Evolutionary conservation across 1,284 basidiomycete genomes (phyloP).

Genomic region (Agaricales sp.): DNA sequence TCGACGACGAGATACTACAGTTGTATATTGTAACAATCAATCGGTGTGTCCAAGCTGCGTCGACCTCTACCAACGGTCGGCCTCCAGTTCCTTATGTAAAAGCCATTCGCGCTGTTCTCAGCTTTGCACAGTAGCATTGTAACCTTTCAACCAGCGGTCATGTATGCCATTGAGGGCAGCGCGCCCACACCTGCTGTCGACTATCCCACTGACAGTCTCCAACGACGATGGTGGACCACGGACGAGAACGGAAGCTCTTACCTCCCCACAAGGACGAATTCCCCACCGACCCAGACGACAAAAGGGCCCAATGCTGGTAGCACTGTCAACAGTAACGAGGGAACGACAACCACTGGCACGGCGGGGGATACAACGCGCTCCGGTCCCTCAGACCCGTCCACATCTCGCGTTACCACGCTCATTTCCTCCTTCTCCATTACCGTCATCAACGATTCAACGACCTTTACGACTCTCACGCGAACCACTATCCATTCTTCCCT

Average conservation of each 20-base stretch:
- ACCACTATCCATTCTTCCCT: slow-evolving; percentile 13
- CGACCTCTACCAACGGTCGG: no score
- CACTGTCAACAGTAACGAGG: not conserved
- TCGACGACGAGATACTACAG: no score
- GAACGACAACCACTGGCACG: not conserved
- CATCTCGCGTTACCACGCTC: slow-evolving; percentile 22
- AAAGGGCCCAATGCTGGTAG: not conserved
- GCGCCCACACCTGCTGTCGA: no score
- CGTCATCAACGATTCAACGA: slow-evolving; percentile 28
- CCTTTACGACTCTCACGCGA: slow-evolving; percentile 32
- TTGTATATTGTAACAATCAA: no score
- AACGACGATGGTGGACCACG: not conserved
- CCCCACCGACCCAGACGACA: not conserved
- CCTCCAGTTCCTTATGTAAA: no score
- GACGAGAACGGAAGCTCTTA: not conserved
- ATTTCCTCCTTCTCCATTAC: slow-evolving; percentile 23
- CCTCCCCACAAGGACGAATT: not conserved
- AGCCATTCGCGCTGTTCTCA: no score
- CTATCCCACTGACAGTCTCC: no score
- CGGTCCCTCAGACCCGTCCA: not conserved
- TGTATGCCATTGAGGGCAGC: no score
- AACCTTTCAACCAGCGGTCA: no score
- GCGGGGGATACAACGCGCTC: not conserved
- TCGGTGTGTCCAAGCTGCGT: no score
- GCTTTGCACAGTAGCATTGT: no score